Conservation (phyloP, 768 basidiomycete species). For the Mycena maculata region DNA sequence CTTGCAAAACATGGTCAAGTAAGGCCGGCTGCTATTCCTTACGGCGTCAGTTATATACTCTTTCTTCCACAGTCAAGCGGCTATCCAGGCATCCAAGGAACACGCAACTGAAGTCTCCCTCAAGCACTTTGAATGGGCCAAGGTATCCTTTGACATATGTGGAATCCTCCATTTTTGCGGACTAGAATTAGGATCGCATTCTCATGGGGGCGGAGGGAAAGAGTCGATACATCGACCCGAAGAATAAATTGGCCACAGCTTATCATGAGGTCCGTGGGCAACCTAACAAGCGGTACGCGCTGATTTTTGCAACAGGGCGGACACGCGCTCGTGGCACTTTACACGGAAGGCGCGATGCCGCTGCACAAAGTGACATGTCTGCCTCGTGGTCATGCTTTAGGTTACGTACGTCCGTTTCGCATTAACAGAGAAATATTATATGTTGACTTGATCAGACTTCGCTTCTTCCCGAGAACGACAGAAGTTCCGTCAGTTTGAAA, state of each 20-base stretch:
- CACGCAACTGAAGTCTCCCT: constrained; percentile 75
- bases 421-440: constrained; percentile 26
- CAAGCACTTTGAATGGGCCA: constrained; percentile 98
- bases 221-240: constrained; percentile 88
- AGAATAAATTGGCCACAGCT: constrained; percentile 89
- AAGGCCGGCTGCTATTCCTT: constrained; percentile 42
- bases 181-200: constrained; percentile 79
- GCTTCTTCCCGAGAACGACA: constrained; percentile 81
- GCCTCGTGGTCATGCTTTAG: constrained; percentile 94
- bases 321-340: constrained; percentile 93
- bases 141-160: constrained; percentile 56
- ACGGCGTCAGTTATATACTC: constrained; percentile 24
- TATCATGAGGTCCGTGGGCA: constrained; percentile 84
- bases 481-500: constrained; percentile 74
- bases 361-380: constrained; percentile 98
- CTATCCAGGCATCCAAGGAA: constrained; percentile 93
- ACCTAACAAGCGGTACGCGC: background rate
- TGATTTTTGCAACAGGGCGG: constrained; percentile 68
- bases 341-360: constrained; percentile 96
- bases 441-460: constrained; percentile 61
- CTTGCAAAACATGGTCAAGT: constrained; percentile 97
- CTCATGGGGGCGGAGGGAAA: constrained; percentile 97
- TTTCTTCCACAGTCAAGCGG: constrained; percentile 75
- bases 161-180: constrained; percentile 11
- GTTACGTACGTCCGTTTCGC: constrained; percentile 67